Evolutionary conservation across 2,329 filamentous ascomycete genomes (phyloP).

Genomic region (Pseudogymnoascus sp.): DNA sequence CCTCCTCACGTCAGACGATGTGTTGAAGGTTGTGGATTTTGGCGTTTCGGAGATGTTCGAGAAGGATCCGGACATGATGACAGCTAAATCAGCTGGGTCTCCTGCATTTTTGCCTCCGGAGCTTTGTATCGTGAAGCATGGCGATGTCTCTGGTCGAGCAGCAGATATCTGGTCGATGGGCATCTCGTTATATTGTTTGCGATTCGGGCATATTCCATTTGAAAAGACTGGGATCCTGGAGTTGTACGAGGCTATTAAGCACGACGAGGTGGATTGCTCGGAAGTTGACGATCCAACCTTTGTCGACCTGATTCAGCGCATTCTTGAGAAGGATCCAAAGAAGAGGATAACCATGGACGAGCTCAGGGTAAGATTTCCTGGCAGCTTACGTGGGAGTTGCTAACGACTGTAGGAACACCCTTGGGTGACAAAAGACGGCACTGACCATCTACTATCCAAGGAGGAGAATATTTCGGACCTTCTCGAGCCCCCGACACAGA

Average conservation of each 20-base stretch:
- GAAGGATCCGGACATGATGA: slow-evolving; percentile 79
- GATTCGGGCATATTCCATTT: slow-evolving; percentile 84
- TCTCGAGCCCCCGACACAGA: slow-evolving; percentile 76
- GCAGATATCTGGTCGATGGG: slow-evolving; percentile 99
- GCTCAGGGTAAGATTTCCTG: slow-evolving; percentile 58
- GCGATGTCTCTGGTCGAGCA: slow-evolving; percentile 78
- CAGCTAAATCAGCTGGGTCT: slow-evolving; percentile 86
- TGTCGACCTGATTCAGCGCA: slow-evolving; percentile 61
- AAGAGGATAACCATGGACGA: slow-evolving; percentile 78
- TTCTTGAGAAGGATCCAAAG: slow-evolving; percentile 78
- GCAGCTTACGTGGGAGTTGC: not conserved
- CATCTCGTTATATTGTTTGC: slow-evolving; percentile 84
- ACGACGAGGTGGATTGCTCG: slow-evolving; percentile 56
- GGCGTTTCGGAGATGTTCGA: slow-evolving; percentile 99
- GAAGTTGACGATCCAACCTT: slow-evolving; percentile 61
- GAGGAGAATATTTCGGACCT: slow-evolving; percentile 81
- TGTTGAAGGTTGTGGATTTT: slow-evolving; percentile 97
- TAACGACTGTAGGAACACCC: slow-evolving; percentile 63
- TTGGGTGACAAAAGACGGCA: slow-evolving; percentile 81
- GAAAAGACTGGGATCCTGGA: slow-evolving; percentile 72
- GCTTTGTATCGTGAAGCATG: slow-evolving; percentile 78
- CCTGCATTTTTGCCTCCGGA: slow-evolving; percentile 93
- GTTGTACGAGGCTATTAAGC: slow-evolving; percentile 81
- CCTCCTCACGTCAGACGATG: slow-evolving; percentile 78
- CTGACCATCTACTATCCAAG: slow-evolving; percentile 68